These are phyloP conservation scores for Jaltomata sinuosa DNA, from an alignment of 257 asterid genomes.

Conservation along the genomic window DNA sequence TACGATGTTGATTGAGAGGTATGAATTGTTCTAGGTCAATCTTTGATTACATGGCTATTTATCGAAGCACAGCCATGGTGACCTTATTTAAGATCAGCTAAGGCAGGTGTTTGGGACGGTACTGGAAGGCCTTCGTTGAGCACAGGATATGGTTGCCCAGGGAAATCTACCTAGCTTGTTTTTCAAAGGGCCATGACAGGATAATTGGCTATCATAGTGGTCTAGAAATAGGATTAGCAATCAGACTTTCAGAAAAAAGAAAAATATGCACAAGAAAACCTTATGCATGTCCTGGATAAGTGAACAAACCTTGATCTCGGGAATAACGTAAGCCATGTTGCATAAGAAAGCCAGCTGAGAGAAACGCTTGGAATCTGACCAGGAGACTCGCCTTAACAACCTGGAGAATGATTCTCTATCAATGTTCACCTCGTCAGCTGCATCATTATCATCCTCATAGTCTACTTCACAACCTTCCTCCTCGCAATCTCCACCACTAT, in stretches of 20 bases:
- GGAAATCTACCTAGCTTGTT: not conserved
- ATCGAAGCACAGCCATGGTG: not conserved
- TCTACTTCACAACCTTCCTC: constrained; percentile 44
- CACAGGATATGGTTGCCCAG: not conserved
- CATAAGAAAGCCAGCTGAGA: constrained; percentile 71
- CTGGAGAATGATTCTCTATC: constrained; percentile 41
- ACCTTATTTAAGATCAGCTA: not conserved
- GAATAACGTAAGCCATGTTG: constrained; percentile 81
- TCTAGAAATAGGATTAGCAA: not conserved
- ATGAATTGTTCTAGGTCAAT: not conserved
- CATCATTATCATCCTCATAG: constrained; percentile 50
- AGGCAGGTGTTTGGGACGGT: not conserved
- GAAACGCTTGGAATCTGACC: constrained; percentile 68
- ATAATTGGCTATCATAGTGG: not conserved
- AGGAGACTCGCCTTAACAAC: constrained; percentile 39
- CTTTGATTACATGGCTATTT: not conserved
- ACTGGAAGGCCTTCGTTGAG: not conserved
- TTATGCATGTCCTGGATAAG: not conserved
- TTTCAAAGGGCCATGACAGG: not conserved
- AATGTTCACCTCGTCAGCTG: constrained; percentile 12
- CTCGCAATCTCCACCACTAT: constrained; percentile 17
- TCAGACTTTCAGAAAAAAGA: not conserved
- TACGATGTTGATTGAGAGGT: not conserved
- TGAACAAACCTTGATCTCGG: constrained; percentile 58
- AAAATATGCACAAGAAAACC: not conserved